A percentile compares a stretch with the other conserved stretches of the same genome.
These are phyloP conservation scores for Mucor plumbeus DNA, from an alignment of 371 early-diverging fungal species.

Conservation along the genomic window DNA sequence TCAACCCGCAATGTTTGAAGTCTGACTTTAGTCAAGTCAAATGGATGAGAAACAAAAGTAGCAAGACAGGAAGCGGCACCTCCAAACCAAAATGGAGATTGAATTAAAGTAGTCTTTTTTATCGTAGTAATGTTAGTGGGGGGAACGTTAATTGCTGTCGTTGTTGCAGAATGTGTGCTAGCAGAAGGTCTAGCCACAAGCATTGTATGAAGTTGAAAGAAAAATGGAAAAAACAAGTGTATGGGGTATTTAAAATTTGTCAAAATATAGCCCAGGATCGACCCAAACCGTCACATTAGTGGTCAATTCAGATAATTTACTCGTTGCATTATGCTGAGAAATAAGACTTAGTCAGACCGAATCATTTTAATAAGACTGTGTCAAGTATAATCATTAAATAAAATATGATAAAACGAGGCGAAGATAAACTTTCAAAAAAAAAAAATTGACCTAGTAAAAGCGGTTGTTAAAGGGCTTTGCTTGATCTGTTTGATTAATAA, in stretches of 20 bases:
- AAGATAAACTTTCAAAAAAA: too few species aligned
- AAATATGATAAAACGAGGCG: too few species aligned
- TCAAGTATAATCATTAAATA: too few species aligned
- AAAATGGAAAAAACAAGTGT: constrained; percentile 1
- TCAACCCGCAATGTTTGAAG: constrained; percentile 62
- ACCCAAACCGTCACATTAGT: not conserved
- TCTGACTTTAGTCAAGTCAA: constrained; percentile 79
- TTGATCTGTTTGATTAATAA: too few species aligned
- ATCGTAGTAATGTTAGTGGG: not conserved
- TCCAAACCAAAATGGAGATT: constrained; percentile 66
- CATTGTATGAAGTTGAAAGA: not conserved
- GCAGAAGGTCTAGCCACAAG: constrained; percentile 1
- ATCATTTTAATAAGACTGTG: too few species aligned
- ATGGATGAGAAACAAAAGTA: constrained; percentile 73
- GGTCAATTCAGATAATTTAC: not conserved
- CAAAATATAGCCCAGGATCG: constrained; percentile 2
- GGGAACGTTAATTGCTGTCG: not conserved
- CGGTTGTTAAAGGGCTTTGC: too few species aligned
- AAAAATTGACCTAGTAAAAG: too few species aligned
- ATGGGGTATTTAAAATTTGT: constrained; percentile 2
- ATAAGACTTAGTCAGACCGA: too few species aligned
- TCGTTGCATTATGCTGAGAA: not conserved
- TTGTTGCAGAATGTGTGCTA: not conserved
- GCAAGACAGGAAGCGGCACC: constrained; percentile 67
- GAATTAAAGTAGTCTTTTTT: constrained; percentile 13